Percentiles rank a stretch among this genome's conserved stretches.
phyloP scores from a whole-genome alignment of 1,284 basidiomycete species.

The Cutaneotrichosporon sp. region DNA sequence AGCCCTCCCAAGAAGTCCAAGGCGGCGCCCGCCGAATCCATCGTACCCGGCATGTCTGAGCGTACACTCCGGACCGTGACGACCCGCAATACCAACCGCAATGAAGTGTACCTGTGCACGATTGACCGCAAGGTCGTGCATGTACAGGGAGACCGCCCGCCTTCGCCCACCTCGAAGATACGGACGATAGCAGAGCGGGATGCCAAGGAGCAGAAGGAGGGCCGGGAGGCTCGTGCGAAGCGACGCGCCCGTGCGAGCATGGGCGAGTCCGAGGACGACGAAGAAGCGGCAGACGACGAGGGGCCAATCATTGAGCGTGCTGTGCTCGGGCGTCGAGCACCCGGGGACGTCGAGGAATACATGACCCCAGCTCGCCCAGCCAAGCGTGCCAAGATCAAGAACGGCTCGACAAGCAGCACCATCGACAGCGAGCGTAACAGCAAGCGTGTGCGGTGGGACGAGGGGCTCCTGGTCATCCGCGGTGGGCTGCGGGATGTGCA shows the following conservation, averaged over 20 bases:
- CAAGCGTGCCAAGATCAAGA: conserved; percentile 45
- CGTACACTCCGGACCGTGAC: conserved; percentile 48
- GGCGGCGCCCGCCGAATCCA: conserved; percentile 13
- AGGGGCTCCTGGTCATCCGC: conserved; percentile 57
- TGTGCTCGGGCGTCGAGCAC: not conserved
- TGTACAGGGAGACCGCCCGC: conserved; percentile 68
- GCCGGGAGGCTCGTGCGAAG: conserved; percentile 66
- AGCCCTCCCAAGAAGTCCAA: conserved; percentile 14
- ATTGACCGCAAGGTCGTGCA: conserved; percentile 60
- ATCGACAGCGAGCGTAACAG: conserved; percentile 22
- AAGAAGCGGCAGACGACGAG: conserved; percentile 29
- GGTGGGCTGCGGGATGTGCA: conserved; percentile 12
- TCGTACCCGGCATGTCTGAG: conserved; percentile 40
- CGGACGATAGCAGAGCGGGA: conserved; percentile 68
- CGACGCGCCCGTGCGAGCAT: conserved; percentile 60
- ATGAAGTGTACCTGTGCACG: conserved; percentile 50
- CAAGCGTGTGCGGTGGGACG: conserved; percentile 70
- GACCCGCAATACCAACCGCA: conserved; percentile 43
- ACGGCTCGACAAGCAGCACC: conserved; percentile 17
- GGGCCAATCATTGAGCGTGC: conserved; percentile 24
- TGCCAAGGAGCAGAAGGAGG: conserved; percentile 64
- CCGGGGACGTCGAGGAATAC: conserved; percentile 74
- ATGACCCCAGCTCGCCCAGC: conserved; percentile 59
- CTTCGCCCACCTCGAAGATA: conserved; percentile 72
- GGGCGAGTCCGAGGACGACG: conserved; percentile 48